Evolutionary conservation across 805 yeast species (phyloP).

Genomic region (Candida sithepensis): DNA sequence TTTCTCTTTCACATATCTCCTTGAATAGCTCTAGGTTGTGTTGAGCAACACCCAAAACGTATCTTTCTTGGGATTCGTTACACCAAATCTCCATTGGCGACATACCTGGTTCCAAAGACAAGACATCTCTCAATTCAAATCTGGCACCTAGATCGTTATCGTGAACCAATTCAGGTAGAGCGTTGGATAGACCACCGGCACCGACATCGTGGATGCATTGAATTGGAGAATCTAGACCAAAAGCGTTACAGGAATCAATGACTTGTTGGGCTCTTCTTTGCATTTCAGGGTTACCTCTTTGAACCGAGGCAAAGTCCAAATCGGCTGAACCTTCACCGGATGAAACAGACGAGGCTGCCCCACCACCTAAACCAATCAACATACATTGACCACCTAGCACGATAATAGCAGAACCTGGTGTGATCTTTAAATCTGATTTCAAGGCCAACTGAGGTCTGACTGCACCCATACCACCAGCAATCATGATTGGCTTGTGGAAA

Average conservation of each 20-base stretch:
- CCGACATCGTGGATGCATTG: conserved; percentile 98
- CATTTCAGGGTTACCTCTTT: conserved; percentile 99
- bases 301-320: conserved; percentile 97
- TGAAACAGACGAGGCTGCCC: conserved; percentile 97
- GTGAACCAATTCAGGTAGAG: conserved; percentile 94
- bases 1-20: conserved; percentile 85
- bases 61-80: conserved; percentile 98
- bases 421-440: conserved; percentile 72
- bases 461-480: conserved; percentile 99
- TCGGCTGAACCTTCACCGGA: conserved; percentile 96
- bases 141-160: conserved; percentile 94
- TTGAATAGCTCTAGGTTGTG: conserved; percentile 69
- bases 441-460: conserved; percentile 90
- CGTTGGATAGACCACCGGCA: conserved; percentile 98
- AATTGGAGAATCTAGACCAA: conserved; percentile 73
- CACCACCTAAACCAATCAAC: conserved; percentile 99
- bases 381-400: conserved; percentile 97
- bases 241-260: conserved; percentile 86
- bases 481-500: conserved; percentile 97
- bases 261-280: conserved; percentile 99
- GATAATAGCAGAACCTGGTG: conserved; percentile 87
- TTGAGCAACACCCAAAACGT: conserved; percentile 87
- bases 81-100: conserved; percentile 99
- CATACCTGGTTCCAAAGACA: conserved; percentile 94
- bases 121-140: conserved; percentile 86